Evolutionary conservation across 768 basidiomycete genomes (phyloP).

Genomic region (Pluteus cervinus): DNA sequence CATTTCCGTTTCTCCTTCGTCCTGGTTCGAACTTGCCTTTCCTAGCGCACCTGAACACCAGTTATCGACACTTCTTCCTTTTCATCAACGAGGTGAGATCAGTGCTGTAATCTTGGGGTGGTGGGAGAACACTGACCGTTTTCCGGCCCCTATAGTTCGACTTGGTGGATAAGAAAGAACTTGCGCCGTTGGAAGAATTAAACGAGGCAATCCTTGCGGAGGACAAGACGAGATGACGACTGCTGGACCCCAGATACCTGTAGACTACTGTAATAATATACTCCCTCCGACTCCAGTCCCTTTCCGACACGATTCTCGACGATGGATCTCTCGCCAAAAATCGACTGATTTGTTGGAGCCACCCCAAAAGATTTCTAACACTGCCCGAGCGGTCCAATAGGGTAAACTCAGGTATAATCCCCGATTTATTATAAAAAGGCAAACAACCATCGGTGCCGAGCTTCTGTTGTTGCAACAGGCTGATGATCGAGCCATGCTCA

Average conservation of each 20-base stretch:
- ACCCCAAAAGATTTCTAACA: no score
- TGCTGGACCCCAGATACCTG: slow-evolving; percentile 9
- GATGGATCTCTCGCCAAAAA: no score
- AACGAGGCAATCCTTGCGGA: slow-evolving; percentile 81
- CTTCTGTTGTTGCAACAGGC: no score
- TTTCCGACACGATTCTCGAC: no score
- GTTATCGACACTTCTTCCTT: slow-evolving; percentile 96
- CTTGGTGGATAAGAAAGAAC: slow-evolving; percentile 93
- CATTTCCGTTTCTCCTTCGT: not conserved
- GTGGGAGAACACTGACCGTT: slow-evolving; percentile 8
- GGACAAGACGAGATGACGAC: slow-evolving; percentile 34
- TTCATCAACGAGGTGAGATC: slow-evolving; percentile 86
- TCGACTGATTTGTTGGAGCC: no score
- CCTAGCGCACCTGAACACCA: slow-evolving; percentile 94
- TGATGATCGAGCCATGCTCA: no score
- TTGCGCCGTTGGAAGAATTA: slow-evolving; percentile 90
- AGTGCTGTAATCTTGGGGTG: not conserved
- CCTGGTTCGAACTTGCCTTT: slow-evolving; percentile 2
- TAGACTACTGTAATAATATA: no score
- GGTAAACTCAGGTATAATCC: no score
- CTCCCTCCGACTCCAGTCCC: no score
- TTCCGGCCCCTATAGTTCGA: slow-evolving; percentile 67
- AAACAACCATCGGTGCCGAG: no score
- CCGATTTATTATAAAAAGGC: no score
- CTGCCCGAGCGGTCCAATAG: no score